phyloP scores from a whole-genome alignment of 2,329 filamentous ascomycete species.

The Fusarium sp. region DNA sequence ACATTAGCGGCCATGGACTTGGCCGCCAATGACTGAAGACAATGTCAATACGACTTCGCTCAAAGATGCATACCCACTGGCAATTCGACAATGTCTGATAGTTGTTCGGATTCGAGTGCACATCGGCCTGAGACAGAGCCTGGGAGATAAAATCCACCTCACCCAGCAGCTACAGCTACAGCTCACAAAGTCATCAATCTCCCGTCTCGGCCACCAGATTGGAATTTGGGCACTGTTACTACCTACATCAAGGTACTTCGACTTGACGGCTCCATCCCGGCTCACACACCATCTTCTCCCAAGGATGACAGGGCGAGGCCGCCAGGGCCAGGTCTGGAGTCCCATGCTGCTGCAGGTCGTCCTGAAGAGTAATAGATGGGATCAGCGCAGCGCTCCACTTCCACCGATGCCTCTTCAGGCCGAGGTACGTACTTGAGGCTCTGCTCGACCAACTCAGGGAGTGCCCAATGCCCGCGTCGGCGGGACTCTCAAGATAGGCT shows the following conservation, averaged over 20 bases:
- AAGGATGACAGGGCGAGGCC: constrained; percentile 3
- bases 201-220: background rate
- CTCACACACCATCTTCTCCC: constrained; percentile 10
- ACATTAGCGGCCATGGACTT: background rate
- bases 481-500: background rate
- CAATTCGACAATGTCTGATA: background rate
- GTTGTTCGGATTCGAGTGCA: background rate
- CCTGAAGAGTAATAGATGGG: constrained; percentile 18
- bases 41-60: background rate
- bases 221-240: background rate
- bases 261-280: background rate
- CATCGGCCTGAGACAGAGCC: background rate
- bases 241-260: background rate
- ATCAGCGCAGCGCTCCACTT: constrained; percentile 17
- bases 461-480: constrained; percentile 1
- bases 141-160: background rate
- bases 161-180: background rate
- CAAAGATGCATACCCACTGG: background rate
- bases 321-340: background rate
- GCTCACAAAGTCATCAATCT: background rate
- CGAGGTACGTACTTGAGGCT: constrained; percentile 24
- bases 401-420: constrained; percentile 5
- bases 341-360: constrained; percentile 12
- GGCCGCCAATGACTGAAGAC: background rate
- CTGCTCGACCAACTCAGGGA: constrained; percentile 16